phyloP scores from a whole-genome alignment of 768 basidiomycete genomes.

The Hericium erinaceus region DNA sequence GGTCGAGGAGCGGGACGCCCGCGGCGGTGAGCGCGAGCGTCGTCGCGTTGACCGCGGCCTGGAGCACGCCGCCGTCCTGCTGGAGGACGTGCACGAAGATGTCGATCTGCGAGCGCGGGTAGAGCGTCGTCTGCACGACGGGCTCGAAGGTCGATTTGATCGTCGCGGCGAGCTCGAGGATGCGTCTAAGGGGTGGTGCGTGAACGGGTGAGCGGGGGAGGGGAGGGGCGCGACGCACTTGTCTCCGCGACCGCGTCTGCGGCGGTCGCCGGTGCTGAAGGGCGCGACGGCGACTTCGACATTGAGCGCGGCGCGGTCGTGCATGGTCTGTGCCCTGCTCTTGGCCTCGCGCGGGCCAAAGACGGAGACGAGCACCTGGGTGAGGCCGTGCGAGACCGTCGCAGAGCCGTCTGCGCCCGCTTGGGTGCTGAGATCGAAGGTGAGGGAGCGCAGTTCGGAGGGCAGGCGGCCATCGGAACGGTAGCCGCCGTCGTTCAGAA shows the following conservation, averaged over 20 bases:
- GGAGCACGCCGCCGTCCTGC: conserved; percentile 87
- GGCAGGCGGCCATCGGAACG: conserved; percentile 92
- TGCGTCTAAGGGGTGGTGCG: conserved; percentile 43
- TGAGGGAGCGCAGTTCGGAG: conserved; percentile 78
- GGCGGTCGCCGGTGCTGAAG: conserved; percentile 73
- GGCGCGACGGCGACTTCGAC: conserved; percentile 84
- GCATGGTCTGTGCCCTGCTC: conserved; percentile 66
- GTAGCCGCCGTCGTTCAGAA: conserved; percentile 77
- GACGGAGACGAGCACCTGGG: conserved; percentile 79
- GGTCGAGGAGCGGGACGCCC: conserved; percentile 85
- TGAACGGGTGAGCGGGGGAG: background rate
- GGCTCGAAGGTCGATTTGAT: conserved; percentile 96
- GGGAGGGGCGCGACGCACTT: conserved; percentile 42
- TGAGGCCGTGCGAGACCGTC: conserved; percentile 79
- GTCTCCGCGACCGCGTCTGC: conserved; percentile 72
- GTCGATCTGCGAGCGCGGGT: conserved; percentile 92
- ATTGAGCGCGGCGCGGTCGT: conserved; percentile 83
- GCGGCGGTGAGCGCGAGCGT: conserved; percentile 86
- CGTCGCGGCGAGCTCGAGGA: conserved; percentile 76
- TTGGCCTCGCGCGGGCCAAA: conserved; percentile 90
- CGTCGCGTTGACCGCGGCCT: conserved; percentile 89
- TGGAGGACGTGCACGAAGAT: conserved; percentile 89
- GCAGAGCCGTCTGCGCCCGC: conserved; percentile 82
- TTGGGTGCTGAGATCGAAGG: conserved; percentile 67
- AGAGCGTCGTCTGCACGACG: conserved; percentile 81